Evolutionary conservation across 306 rosid genomes (phyloP), one percentile per base, ranked within the genome.

Genomic region (Astragalus glycyphyllos): DNA sequence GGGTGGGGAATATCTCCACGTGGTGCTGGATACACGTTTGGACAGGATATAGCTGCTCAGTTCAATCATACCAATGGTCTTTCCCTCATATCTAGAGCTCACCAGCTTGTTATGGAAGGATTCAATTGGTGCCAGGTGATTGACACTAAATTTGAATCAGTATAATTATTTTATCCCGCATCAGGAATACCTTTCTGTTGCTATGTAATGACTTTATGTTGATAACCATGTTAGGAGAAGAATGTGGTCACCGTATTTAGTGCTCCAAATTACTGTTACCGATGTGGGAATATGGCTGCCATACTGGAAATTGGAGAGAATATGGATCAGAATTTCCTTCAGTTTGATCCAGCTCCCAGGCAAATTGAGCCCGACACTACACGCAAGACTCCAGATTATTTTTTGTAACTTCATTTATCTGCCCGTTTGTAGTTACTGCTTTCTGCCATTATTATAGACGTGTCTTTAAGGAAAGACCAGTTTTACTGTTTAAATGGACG

Each of bases 1-100:
- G 98, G 98, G 17, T 93, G 98, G 98, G 98, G 98, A 56, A 90
- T 93, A 81, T 93, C 98, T 66, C 98, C 98, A 13, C 98, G 98
- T 46, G 98, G 98, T 64, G 98, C 98, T 40, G 98, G 98, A 11
- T 93, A 93, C 86, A 93, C 98, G 48, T 93, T 93, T 82, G 98
- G 98, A 67, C 98, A 93, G 79, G 98, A 93, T 80, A 90, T 93
- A 84, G 98, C 98, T 84, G 76, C 97, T 32, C 89, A 90, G 76
- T 93, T 93, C 71, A 92, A 92, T 74, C 97, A 86, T 73, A 90
- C 96, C 40, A 92, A 92, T 80, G 98, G 98, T 65, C 97, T 92
- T 58, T 77, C 97, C 75, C 86, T 92, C 58, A 92, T 92, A 75
- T 92, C 98, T 34, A 90, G 98, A 81, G 98, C 98, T 35, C 98